These are phyloP conservation scores for Tolypocladium nubicola DNA, from an alignment of 2,329 filamentous ascomycete genomes.

Conservation along the genomic window DNA sequence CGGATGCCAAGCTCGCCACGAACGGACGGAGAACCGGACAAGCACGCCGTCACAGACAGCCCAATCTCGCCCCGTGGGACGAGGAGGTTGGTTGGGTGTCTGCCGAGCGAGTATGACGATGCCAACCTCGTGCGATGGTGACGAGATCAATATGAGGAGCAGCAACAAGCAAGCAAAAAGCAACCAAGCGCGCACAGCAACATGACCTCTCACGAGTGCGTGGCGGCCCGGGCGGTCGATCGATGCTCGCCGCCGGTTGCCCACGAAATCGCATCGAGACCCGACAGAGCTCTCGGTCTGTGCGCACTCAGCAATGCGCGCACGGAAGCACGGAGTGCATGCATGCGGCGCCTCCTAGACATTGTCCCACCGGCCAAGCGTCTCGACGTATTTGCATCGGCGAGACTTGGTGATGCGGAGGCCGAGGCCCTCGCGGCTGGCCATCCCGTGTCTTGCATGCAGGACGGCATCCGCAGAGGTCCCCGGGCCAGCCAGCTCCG, in stretches of 20 bases:
- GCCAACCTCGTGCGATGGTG: background rate
- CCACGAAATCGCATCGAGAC: background rate
- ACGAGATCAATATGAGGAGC: background rate
- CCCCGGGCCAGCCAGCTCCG: background rate
- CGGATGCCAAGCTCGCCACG: background rate
- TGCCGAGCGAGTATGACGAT: background rate
- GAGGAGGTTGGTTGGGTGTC: background rate
- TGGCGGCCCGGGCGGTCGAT: background rate
- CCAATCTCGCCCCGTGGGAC: background rate
- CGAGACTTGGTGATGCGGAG: background rate
- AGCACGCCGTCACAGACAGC: background rate
- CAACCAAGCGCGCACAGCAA: background rate
- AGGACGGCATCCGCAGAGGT: background rate
- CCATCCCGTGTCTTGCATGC: background rate
- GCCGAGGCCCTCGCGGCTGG: background rate
- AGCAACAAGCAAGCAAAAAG: background rate
- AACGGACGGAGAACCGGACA: background rate
- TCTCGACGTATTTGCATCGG: background rate
- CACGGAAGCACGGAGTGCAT: background rate
- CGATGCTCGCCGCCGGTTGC: background rate
- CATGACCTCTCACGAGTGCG: background rate
- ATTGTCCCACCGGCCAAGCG: background rate
- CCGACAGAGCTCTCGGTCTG: background rate
- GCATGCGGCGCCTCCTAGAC: background rate
- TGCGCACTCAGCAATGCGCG: background rate